Evolutionary conservation across 2,329 filamentous ascomycete genomes (phyloP).

Genomic region (Monilinia vaccinii-corymbosi): DNA sequence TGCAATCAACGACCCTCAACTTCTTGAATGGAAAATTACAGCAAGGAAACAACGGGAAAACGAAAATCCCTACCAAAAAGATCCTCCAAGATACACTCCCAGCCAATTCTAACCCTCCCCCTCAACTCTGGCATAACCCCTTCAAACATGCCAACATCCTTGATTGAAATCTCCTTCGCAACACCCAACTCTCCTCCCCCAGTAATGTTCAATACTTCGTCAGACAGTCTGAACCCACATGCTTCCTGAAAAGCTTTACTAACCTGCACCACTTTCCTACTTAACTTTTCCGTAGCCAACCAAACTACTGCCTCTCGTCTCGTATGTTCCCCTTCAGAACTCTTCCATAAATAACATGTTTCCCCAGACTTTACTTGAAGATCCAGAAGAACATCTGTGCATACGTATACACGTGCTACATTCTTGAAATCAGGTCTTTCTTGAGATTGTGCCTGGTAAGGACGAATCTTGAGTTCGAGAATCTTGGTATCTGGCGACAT

Average conservation of each 20-base stretch:
- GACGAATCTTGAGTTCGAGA: conserved; percentile 29
- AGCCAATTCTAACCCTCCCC: conserved; percentile 33
- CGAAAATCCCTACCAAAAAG: conserved; percentile 30
- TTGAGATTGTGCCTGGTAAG: conserved; percentile 20
- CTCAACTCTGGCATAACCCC: conserved; percentile 26
- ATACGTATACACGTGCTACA: conserved; percentile 28
- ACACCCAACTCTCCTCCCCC: conserved; percentile 42
- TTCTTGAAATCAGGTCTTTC: conserved; percentile 28
- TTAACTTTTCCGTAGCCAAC: conserved; percentile 51
- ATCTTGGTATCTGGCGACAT: conserved; percentile 17
- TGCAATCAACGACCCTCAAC: neutral
- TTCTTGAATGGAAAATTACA: neutral
- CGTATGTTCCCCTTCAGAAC: conserved; percentile 22
- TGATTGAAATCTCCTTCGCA: conserved; percentile 49
- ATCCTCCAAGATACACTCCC: conserved; percentile 40
- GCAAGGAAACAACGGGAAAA: neutral
- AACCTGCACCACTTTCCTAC: conserved; percentile 61
- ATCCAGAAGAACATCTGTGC: conserved; percentile 38
- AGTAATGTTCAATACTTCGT: conserved; percentile 51
- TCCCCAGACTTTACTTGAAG: conserved; percentile 50
- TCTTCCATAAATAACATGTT: conserved; percentile 42
- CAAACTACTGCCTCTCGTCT: conserved; percentile 47
- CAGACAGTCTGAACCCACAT: conserved; percentile 63
- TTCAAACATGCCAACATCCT: conserved; percentile 41
- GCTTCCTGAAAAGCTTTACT: conserved; percentile 64